A percentile compares a stretch with the other conserved stretches of the same genome.
These are phyloP conservation scores for Kluyveromyces siamensis DNA, from an alignment of 805 yeast genomes.

Conservation along the genomic window DNA sequence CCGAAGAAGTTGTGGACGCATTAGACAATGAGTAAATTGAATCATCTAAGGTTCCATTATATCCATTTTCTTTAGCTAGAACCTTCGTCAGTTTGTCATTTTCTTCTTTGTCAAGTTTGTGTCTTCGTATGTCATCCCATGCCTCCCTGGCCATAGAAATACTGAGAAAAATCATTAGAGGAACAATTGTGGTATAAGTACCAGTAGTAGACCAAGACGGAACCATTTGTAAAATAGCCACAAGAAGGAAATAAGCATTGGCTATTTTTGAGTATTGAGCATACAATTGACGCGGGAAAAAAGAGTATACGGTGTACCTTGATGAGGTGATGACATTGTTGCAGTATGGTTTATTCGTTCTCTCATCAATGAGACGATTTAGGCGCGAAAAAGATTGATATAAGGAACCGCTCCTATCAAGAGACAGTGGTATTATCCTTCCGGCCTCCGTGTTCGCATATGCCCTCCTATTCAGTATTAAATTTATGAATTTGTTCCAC, in stretches of 20 bases:
- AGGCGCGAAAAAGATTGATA: conserved; percentile 10
- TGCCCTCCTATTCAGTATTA: conserved; percentile 37
- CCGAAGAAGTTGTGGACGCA: conserved; percentile 5
- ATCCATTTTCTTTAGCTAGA: conserved; percentile 14
- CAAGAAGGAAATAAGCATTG: conserved; percentile 79
- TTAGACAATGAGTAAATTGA: conserved; percentile 5
- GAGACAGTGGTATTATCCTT: conserved; percentile 59
- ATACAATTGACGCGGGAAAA: conserved; percentile 77
- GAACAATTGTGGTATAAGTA: conserved; percentile 86
- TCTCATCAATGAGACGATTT: conserved; percentile 52
- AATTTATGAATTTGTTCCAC: conserved; percentile 10
- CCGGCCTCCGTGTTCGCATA: conserved; percentile 57
- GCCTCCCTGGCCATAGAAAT: conserved; percentile 91
- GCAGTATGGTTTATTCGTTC: conserved; percentile 48
- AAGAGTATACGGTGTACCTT: conserved; percentile 69
- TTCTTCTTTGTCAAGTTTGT: conserved; percentile 75
- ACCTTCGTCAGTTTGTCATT: conserved; percentile 48
- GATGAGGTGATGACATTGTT: conserved; percentile 76
- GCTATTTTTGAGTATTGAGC: conserved; percentile 94
- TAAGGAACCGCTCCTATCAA: conserved; percentile 30
- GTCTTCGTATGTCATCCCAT: conserved; percentile 85
- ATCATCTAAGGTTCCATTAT: neutral
- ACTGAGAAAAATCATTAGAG: conserved; percentile 74
- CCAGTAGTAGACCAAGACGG: conserved; percentile 98
- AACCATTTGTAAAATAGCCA: conserved; percentile 89